Evolutionary conservation across 371 early-diverging fungal genomes (phyloP), one percentile per base, ranked within the genome.

Genomic region (Syncephalastrum racemosum): DNA sequence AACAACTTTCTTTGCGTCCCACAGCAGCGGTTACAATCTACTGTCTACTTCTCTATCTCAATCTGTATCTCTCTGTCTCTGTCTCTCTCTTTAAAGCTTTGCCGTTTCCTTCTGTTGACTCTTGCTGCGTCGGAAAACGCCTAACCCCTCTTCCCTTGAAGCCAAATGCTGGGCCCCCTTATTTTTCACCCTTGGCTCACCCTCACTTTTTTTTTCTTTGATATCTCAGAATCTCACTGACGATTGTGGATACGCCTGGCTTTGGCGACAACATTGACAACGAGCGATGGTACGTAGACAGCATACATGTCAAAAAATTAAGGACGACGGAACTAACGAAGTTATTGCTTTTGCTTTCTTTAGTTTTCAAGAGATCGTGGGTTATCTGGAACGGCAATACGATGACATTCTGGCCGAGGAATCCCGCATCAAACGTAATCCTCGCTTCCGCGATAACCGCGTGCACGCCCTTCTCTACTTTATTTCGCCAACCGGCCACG

Each of bases 381-480:
- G 85, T 14, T 96, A 98, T 74, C 84, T 99, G 44, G 97, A 98
- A 71, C 70, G 82, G 56, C 96, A 97, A 71, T 97, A 92, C 66
- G 98, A 99, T 70, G 90, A 93, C 58, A 94, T 97, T 58, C 73
- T 99, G 47, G 92, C 93, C 13, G 96, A 99, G 73, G 98, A 99
- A 67, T 89, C 89, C 40, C 73, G 93, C 58, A 90, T 93, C 69
- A 88, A 97, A 80, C 91, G 99, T 72, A 98, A 97, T 71, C 92
- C 96, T 52, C 91, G 96, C 60, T 95, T 94, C 84, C 91, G 91
- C 64, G 99, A 98, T 76, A 92, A 93, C 76, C 90, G 98, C 50
- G 90, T 99, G 31, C 99, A 99, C 72, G 95, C 93, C 2, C 86
- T 97, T 16, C 80, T 99, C 42, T 99, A 99, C 79, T 99, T 98